Percentiles rank a stretch among this genome's conserved stretches.
These are phyloP conservation scores for Cercospora sp. DNA, from an alignment of 2,329 filamentous ascomycete species.

Conservation along the genomic window DNA sequence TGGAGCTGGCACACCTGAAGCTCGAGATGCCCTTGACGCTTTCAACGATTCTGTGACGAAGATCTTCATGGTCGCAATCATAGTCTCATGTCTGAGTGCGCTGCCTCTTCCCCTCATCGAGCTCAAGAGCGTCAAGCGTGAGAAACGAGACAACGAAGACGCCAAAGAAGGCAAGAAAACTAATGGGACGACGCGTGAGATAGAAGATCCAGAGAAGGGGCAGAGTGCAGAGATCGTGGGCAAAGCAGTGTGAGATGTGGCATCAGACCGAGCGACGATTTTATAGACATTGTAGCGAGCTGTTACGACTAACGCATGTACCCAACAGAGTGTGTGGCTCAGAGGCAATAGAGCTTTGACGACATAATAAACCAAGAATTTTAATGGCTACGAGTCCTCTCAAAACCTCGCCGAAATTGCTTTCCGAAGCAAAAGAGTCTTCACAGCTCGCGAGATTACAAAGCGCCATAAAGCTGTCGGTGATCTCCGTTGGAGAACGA, in stretches of 20 bases:
- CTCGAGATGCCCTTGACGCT: not conserved
- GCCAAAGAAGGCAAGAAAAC: conserved; percentile 2
- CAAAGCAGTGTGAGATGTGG: not conserved
- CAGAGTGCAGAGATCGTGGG: not conserved
- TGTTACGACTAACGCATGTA: not conserved
- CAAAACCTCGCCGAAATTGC: not conserved
- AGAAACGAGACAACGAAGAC: not conserved
- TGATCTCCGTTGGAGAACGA: too few relatives aligned
- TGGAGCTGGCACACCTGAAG: not conserved
- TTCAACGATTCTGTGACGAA: conserved; percentile 14
- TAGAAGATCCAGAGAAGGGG: not conserved
- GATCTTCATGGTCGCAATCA: conserved; percentile 17
- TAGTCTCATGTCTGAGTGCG: conserved; percentile 13
- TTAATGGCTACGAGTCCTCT: not conserved
- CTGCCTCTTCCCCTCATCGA: conserved; percentile 16
- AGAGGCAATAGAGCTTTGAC: not conserved
- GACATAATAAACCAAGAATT: not conserved
- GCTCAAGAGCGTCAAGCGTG: too few relatives aligned
- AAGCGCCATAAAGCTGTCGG: too few relatives aligned
- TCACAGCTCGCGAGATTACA: not conserved
- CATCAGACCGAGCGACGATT: not conserved
- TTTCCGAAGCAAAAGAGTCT: not conserved
- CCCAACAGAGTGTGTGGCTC: not conserved
- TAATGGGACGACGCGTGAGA: not conserved
- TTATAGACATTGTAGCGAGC: not conserved